These are phyloP conservation scores for Sistotremastrum niveocremeum DNA, from an alignment of 768 basidiomycete genomes.

Conservation along the genomic window DNA sequence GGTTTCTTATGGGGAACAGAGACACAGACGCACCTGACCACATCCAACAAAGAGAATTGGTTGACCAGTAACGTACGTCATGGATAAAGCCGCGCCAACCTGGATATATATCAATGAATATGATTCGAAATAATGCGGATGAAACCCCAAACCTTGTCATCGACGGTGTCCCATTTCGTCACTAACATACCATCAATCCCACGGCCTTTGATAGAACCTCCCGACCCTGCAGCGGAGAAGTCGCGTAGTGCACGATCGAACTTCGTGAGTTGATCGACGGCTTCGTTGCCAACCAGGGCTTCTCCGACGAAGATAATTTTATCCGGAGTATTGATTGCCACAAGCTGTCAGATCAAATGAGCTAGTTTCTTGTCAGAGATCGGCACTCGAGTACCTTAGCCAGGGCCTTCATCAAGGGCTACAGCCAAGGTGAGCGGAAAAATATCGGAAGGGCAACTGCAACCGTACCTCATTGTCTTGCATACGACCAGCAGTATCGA, in stretches of 20 bases:
- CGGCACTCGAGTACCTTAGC: conserved; percentile 50
- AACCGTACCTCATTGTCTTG: conserved; percentile 87
- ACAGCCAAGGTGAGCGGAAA: background rate
- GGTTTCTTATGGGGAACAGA: conserved; percentile 3
- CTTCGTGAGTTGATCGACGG: conserved; percentile 93
- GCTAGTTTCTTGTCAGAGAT: too few species aligned
- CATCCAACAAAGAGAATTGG: conserved; percentile 98
- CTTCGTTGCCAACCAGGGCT: conserved; percentile 96
- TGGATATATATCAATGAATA: conserved; percentile 17
- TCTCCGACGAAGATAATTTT: conserved; percentile 98
- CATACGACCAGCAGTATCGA: conserved; percentile 98
- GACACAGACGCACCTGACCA: conserved; percentile 70
- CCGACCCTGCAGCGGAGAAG: conserved; percentile 59
- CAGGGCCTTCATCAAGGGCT: conserved; percentile 97
- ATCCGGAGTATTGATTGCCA: conserved; percentile 88
- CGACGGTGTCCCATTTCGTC: conserved; percentile 99
- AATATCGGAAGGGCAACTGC: background rate
- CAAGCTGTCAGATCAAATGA: conserved; percentile 40
- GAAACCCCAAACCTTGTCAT: conserved; percentile 61
- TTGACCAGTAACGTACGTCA: conserved; percentile 98
- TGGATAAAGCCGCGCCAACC: conserved; percentile 96
- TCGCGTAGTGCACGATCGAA: conserved; percentile 91
- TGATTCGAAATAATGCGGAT: background rate
- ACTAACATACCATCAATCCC: conserved; percentile 98
- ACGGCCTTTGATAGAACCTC: conserved; percentile 52